These are phyloP conservation scores for Pseudogymnoascus pannorum DNA, from an alignment of 2,329 filamentous ascomycete species.

Conservation along the genomic window DNA sequence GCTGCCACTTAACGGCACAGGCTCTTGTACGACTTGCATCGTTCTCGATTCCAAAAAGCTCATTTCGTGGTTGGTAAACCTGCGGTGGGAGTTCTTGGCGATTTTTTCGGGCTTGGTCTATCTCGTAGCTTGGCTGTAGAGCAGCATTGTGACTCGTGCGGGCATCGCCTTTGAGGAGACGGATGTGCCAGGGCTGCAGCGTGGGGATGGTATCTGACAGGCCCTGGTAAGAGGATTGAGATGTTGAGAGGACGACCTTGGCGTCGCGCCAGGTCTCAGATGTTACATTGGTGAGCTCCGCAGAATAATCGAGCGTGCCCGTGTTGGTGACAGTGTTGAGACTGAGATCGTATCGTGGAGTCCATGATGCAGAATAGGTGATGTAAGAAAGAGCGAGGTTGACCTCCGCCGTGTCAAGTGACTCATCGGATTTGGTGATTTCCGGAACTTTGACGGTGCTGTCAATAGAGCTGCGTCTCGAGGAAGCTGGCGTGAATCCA, in stretches of 20 bases:
- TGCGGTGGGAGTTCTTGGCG: constrained; percentile 23
- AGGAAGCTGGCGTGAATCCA: constrained; percentile 36
- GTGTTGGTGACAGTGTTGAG: constrained; percentile 31
- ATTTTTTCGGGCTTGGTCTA: constrained; percentile 32
- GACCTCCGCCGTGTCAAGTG: constrained; percentile 18
- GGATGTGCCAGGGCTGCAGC: constrained; percentile 40
- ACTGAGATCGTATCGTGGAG: constrained; percentile 41
- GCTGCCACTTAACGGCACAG: no score
- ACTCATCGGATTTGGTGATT: constrained; percentile 10
- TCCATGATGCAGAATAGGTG: constrained; percentile 36
- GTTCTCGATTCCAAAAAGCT: constrained; percentile 30
- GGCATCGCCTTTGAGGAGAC: constrained; percentile 27
- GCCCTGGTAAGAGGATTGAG: constrained; percentile 42
- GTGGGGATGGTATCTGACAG: constrained; percentile 41
- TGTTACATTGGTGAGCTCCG: constrained; percentile 44
- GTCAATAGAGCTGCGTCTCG: constrained; percentile 42
- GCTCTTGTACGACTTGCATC: no score
- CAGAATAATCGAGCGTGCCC: constrained; percentile 39
- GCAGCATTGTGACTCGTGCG: constrained; percentile 13
- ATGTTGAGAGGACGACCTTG: constrained; percentile 39
- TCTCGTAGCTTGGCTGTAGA: constrained; percentile 20
- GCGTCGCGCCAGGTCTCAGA: constrained; percentile 42
- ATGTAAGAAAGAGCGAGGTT: constrained; percentile 27
- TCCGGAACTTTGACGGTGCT: constrained; percentile 20
- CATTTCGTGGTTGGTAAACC: constrained; percentile 27